Conservation (phyloP, 768 basidiomycete genomes). For the Omphalotus guepiniiformis region DNA sequence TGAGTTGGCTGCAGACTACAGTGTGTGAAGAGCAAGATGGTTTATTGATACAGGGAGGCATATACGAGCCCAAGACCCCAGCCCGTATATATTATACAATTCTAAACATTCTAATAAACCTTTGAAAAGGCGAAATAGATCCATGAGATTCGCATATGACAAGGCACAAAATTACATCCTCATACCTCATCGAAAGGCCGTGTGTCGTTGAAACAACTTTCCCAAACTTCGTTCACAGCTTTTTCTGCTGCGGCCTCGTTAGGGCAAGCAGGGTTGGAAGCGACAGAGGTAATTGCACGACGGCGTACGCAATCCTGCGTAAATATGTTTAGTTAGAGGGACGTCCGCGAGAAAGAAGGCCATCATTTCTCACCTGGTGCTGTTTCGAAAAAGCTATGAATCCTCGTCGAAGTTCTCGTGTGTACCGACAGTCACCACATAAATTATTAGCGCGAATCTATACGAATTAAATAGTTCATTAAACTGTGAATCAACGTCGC, state of each 20-base stretch:
- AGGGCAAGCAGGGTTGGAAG: constrained; percentile 75
- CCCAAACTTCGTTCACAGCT: constrained; percentile 96
- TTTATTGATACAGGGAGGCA: no score
- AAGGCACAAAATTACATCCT: no score
- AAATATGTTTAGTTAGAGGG: constrained; percentile 12
- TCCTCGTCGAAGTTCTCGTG: constrained; percentile 75
- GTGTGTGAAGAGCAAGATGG: no score
- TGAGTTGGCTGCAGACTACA: no score
- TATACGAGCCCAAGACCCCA: no score
- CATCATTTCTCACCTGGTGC: constrained; percentile 66
- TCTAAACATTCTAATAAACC: no score
- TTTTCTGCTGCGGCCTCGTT: constrained; percentile 74
- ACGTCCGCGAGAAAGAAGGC: background rate
- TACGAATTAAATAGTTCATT: constrained; percentile 1
- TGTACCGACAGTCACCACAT: constrained; percentile 89
- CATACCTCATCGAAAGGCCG: constrained; percentile 98
- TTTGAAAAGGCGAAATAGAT: no score
- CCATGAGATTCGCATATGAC: no score
- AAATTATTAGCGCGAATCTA: constrained; percentile 95
- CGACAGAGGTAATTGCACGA: constrained; percentile 78
- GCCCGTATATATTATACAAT: no score
- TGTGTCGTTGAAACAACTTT: constrained; percentile 93
- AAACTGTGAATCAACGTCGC: constrained; percentile 5
- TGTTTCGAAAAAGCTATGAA: constrained; percentile 84
- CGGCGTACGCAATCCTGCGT: constrained; percentile 84